Percentiles rank a stretch among this genome's conserved stretches.
These are phyloP conservation scores for Austroboletus novae-zelandiae DNA, from an alignment of 1,284 basidiomycete genomes.

Conservation along the genomic window DNA sequence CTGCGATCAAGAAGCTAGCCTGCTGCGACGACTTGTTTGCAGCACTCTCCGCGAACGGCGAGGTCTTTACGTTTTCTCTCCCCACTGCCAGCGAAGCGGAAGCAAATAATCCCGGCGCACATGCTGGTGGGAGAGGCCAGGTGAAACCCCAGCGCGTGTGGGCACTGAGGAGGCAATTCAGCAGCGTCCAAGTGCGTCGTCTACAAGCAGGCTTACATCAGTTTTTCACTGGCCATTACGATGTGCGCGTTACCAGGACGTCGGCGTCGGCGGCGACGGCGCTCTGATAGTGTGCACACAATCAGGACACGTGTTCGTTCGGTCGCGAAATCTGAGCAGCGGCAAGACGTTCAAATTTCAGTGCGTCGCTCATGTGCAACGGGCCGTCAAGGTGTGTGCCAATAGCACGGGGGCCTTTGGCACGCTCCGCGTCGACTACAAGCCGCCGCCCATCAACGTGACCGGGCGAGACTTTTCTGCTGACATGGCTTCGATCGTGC, in stretches of 20 bases:
- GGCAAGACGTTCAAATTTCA: slow-evolving; percentile 79
- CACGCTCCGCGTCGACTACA: slow-evolving; percentile 77
- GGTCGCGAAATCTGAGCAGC: slow-evolving; percentile 57
- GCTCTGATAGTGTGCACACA: slow-evolving; percentile 91
- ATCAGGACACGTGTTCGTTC: slow-evolving; percentile 92
- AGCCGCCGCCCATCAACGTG: slow-evolving; percentile 56
- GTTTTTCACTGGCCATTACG: neutral
- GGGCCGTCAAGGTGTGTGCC: slow-evolving; percentile 80
- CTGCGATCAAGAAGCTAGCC: slow-evolving; percentile 79
- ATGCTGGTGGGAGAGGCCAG: slow-evolving; percentile 29
- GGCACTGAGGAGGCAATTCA: slow-evolving; percentile 85
- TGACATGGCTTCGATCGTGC: slow-evolving; percentile 67
- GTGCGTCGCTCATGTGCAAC: slow-evolving; percentile 80
- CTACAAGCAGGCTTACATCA: slow-evolving; percentile 2
- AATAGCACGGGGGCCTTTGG: slow-evolving; percentile 91
- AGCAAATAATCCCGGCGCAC: slow-evolving; percentile 22
- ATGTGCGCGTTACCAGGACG: slow-evolving; percentile 53
- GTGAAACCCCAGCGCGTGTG: slow-evolving; percentile 87
- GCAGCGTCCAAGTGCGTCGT: slow-evolving; percentile 67
- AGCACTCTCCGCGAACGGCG: slow-evolving; percentile 84
- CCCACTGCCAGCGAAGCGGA: slow-evolving; percentile 36
- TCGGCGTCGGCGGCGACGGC: slow-evolving; percentile 87
- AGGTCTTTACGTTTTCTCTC: slow-evolving; percentile 84
- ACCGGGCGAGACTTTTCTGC: slow-evolving; percentile 62
- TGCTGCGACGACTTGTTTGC: slow-evolving; percentile 83